A percentile compares a stretch with the other conserved stretches of the same genome.
Evolutionary conservation across 495 filamentous ascomycete genomes (phyloP).

Genomic region (Niebla homalea): DNA sequence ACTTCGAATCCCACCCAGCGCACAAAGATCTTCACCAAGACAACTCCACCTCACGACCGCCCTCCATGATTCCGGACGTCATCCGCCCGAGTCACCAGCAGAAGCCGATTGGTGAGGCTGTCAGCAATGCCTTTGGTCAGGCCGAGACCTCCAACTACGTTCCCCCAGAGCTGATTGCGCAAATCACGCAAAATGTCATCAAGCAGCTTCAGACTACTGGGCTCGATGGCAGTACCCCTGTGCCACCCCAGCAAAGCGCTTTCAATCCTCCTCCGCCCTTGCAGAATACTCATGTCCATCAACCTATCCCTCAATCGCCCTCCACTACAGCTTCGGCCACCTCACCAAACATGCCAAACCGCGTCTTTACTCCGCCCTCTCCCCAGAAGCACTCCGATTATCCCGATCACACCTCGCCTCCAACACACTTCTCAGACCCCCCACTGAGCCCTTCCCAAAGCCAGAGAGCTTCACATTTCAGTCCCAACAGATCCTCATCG

Average conservation of each 20-base stretch:
- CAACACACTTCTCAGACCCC: slow-evolving; percentile 9
- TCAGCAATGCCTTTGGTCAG: slow-evolving; percentile 31
- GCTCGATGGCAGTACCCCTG: slow-evolving; percentile 20
- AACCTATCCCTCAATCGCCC: slow-evolving; percentile 16
- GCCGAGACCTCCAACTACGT: slow-evolving; percentile 26
- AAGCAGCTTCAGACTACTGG: slow-evolving; percentile 37
- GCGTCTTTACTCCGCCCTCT: slow-evolving; percentile 33
- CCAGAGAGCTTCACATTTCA: background rate
- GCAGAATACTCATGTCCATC: slow-evolving; percentile 4
- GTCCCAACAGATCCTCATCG: slow-evolving; percentile 12
- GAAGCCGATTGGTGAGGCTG: slow-evolving; percentile 34
- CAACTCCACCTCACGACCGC: background rate
- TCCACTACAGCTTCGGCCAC: slow-evolving; percentile 23
- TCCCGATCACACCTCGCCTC: slow-evolving; percentile 16
- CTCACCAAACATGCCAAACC: slow-evolving; percentile 20
- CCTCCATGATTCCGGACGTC: slow-evolving; percentile 13
- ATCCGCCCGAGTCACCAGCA: slow-evolving; percentile 22
- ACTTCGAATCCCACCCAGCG: background rate
- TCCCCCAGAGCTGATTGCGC: slow-evolving; percentile 36
- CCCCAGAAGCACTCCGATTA: slow-evolving; percentile 18
- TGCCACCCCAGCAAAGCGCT: slow-evolving; percentile 16
- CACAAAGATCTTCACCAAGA: background rate
- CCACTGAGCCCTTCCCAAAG: slow-evolving; percentile 10
- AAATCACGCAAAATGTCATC: slow-evolving; percentile 39
- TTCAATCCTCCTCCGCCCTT: slow-evolving; percentile 15